A percentile compares a stretch with the other conserved stretches of the same genome.
phyloP scores from a whole-genome alignment of 1,284 basidiomycete genomes.

The Vanrija sp. region DNA sequence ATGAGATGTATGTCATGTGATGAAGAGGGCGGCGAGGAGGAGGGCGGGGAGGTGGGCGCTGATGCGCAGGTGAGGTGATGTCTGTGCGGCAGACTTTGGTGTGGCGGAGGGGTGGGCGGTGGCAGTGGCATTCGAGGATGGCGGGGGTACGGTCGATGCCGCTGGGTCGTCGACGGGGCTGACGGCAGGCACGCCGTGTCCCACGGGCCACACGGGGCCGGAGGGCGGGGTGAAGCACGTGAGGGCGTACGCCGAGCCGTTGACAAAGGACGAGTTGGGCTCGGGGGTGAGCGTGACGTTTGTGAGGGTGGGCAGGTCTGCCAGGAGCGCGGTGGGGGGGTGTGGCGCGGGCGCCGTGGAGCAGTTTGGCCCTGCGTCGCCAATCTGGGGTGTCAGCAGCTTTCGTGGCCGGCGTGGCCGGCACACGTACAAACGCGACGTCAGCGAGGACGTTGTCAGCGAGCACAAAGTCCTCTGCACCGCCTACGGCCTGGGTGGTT shows the following conservation, averaged over 20 bases:
- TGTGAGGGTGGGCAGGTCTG: constrained; percentile 18
- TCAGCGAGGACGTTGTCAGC: constrained; percentile 62
- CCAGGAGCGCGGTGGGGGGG: constrained; percentile 26
- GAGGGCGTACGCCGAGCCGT: constrained; percentile 32
- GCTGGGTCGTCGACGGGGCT: not conserved
- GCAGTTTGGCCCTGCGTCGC: constrained; percentile 66
- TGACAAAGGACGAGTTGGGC: constrained; percentile 14
- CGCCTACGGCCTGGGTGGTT: constrained; percentile 55
- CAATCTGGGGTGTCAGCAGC: constrained; percentile 56
- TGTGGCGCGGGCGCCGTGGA: constrained; percentile 51
- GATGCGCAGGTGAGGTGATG: constrained; percentile 12
- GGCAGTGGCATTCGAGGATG: too few species aligned
- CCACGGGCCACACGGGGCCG: constrained; percentile 21
- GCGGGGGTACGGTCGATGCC: not conserved
- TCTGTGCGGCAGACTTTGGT: not conserved
- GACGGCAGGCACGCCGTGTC: not conserved
- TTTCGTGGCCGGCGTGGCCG: not conserved
- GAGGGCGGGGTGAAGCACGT: constrained; percentile 31
- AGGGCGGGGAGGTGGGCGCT: not conserved
- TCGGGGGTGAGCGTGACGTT: constrained; percentile 26
- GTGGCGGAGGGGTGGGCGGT: too few species aligned
- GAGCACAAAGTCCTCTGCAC: constrained; percentile 64
- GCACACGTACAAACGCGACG: constrained; percentile 57
- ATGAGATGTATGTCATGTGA: too few species aligned
- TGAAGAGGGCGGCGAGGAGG: too few species aligned